Conservation (phyloP, 306 rosid genomes). For the Cucumis cinereus region DNA sequence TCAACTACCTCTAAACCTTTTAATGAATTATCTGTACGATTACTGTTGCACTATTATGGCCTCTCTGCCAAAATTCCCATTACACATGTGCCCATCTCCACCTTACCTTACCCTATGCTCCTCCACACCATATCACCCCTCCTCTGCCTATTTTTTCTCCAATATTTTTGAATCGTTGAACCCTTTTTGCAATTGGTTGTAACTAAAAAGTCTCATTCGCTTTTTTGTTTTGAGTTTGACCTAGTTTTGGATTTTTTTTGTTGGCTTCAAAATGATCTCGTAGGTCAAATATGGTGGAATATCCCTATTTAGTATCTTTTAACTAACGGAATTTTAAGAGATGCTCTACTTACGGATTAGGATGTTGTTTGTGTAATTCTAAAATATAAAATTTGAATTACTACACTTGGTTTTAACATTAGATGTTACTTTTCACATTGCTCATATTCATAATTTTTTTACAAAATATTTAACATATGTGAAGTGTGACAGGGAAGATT, state of each 20-base stretch:
- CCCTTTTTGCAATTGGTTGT: neutral
- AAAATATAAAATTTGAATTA: too few relatives aligned
- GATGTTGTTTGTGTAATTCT: too few relatives aligned
- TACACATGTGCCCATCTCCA: neutral
- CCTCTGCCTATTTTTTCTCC: neutral
- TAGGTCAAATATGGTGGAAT: neutral
- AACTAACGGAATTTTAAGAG: too few relatives aligned
- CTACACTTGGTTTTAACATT: too few relatives aligned
- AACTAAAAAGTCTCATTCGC: neutral
- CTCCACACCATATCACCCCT: neutral
- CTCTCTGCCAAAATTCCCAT: conserved; percentile 3
- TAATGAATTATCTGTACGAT: conserved; percentile 3
- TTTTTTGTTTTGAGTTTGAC: too few relatives aligned
- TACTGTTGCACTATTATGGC: neutral
- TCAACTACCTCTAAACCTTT: neutral
- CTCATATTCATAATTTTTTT: too few relatives aligned
- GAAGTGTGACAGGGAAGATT: too few relatives aligned
- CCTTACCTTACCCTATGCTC: neutral
- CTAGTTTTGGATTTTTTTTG: too few relatives aligned
- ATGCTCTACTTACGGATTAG: too few relatives aligned
- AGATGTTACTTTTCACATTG: too few relatives aligned
- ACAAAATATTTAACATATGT: too few relatives aligned
- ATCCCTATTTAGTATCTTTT: too few relatives aligned
- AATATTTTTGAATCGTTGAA: neutral
- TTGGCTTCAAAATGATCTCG: neutral